Conservation (phyloP, 306 rosid species). For the Acacia acuminata region DNA sequence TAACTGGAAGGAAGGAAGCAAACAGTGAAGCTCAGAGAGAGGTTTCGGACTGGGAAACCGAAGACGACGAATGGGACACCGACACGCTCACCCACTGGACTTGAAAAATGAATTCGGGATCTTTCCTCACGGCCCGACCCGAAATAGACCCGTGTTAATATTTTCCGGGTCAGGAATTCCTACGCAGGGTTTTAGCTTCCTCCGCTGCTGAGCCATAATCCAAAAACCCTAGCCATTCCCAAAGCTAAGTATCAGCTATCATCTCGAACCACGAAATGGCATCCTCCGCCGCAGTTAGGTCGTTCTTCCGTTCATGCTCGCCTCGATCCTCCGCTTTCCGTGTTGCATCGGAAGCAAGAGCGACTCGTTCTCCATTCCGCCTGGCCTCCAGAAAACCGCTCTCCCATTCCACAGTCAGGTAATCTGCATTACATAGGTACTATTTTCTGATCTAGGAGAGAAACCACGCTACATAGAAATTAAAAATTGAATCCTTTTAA, state of each 20-base stretch:
- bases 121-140: background rate
- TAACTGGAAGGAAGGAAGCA: background rate
- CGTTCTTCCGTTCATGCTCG: conserved; percentile 68
- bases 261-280: conserved; percentile 55
- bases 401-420: conserved; percentile 60
- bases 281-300: conserved; percentile 64
- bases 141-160: background rate
- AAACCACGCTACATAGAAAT: background rate
- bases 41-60: background rate
- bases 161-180: background rate
- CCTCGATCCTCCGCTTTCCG: conserved; percentile 47
- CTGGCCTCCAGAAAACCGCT: conserved; percentile 48
- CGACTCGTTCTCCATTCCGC: conserved; percentile 61
- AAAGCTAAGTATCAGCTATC: background rate
- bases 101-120: background rate
- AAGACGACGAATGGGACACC: background rate
- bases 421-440: background rate
- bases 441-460: background rate
- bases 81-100: background rate
- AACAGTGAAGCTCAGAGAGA: background rate
- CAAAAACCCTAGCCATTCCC: conserved; percentile 2
- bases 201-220: background rate
- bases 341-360: conserved; percentile 54
- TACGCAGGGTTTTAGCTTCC: conserved; percentile 23
- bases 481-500: background rate